Conservation (phyloP, 129 eudicot species). For the Chrysanthemum makinoi region DNA sequence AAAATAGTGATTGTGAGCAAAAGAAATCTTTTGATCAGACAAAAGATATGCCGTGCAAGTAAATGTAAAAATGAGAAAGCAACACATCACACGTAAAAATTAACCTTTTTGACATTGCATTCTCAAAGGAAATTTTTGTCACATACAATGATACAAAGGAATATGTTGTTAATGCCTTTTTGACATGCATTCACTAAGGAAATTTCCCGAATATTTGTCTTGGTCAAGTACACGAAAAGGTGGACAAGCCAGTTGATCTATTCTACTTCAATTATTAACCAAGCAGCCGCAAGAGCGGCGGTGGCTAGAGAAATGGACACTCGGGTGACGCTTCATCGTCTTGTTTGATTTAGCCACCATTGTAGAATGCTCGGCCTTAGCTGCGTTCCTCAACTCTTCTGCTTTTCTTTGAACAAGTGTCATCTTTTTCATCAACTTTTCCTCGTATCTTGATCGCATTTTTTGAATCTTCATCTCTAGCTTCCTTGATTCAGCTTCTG, state of each 20-base stretch:
- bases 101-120: not conserved
- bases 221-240: not conserved
- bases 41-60: conserved; percentile 17
- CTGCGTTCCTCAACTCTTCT: conserved; percentile 66
- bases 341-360: conserved; percentile 37
- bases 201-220: not conserved
- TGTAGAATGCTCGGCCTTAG: conserved; percentile 54
- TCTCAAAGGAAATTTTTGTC: not conserved
- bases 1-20: conserved; percentile 11
- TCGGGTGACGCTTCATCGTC: conserved; percentile 32
- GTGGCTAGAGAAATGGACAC: conserved; percentile 33
- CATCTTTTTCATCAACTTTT: conserved; percentile 76
- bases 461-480: conserved; percentile 84
- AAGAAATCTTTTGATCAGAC: conserved; percentile 17
- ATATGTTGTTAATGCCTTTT: not conserved
- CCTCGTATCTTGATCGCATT: conserved; percentile 71
- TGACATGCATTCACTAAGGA: not conserved
- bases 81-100: not conserved
- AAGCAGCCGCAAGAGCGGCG: conserved; percentile 68
- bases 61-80: conserved; percentile 13
- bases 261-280: conserved; percentile 36
- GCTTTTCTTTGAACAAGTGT: conserved; percentile 65
- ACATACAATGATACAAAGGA: not conserved
- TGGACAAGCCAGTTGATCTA: not conserved
- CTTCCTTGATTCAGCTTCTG: conserved; percentile 82